These are phyloP conservation scores for Podospora didyma DNA, from an alignment of 495 filamentous ascomycete genomes.

Conservation along the genomic window DNA sequence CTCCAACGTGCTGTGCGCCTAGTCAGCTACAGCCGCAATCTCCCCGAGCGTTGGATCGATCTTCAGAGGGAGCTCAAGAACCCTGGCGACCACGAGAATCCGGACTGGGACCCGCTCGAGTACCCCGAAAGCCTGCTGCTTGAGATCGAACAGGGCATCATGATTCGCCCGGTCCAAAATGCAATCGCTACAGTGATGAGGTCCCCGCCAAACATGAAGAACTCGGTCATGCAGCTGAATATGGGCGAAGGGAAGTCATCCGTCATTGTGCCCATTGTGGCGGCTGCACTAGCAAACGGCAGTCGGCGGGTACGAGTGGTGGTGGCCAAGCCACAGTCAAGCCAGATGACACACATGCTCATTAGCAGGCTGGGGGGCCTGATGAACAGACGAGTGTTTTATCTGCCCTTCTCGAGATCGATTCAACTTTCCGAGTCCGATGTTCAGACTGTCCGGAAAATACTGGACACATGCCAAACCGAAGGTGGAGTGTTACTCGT, in stretches of 20 bases:
- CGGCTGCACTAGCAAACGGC: slow-evolving; percentile 51
- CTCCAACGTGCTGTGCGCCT: slow-evolving; percentile 40
- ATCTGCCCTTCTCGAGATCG: slow-evolving; percentile 59
- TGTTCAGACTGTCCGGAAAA: slow-evolving; percentile 24
- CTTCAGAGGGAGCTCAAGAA: slow-evolving; percentile 50
- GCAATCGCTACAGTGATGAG: slow-evolving; percentile 57
- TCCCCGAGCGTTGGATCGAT: slow-evolving; percentile 26
- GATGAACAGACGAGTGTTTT: slow-evolving; percentile 52
- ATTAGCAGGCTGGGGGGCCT: slow-evolving; percentile 57
- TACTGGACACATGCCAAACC: slow-evolving; percentile 45
- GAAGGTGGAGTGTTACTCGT: slow-evolving; percentile 53
- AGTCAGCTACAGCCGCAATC: not conserved
- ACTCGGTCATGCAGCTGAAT: slow-evolving; percentile 64
- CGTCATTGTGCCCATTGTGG: slow-evolving; percentile 63
- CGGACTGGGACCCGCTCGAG: slow-evolving; percentile 47
- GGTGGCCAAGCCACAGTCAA: slow-evolving; percentile 58
- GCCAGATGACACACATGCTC: slow-evolving; percentile 62
- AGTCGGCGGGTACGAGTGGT: slow-evolving; percentile 52
- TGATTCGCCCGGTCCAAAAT: slow-evolving; percentile 59
- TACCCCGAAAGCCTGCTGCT: slow-evolving; percentile 58
- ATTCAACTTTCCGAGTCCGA: slow-evolving; percentile 28
- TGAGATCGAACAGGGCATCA: slow-evolving; percentile 59
- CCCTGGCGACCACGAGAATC: slow-evolving; percentile 34
- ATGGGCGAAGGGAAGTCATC: slow-evolving; percentile 76
- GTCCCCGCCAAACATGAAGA: slow-evolving; percentile 36